Evolutionary conservation across 768 basidiomycete genomes (phyloP).

Genomic region (Serendipita sp.): DNA sequence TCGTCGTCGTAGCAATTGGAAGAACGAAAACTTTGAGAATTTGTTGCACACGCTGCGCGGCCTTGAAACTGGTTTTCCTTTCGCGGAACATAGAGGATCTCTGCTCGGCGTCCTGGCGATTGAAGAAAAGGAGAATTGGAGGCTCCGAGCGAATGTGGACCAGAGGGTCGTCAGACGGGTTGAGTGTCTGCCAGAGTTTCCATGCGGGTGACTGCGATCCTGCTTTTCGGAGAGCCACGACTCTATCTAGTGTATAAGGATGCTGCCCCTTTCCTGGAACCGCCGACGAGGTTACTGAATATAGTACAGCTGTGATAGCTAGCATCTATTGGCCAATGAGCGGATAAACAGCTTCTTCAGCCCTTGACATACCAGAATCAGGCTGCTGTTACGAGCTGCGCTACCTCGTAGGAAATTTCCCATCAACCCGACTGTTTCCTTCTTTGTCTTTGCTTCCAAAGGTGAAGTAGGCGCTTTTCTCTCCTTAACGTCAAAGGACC

Average conservation of each 20-base stretch:
- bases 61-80: conserved; percentile 17
- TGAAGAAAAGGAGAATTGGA: conserved; percentile 60
- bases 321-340: not conserved
- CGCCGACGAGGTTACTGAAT: not conserved
- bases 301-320: not conserved
- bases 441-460: conserved; percentile 21
- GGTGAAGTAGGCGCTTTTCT: not conserved
- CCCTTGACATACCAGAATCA: not conserved
- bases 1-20: conserved; percentile 67
- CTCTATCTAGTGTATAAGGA: not conserved
- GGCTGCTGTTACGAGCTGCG: not conserved
- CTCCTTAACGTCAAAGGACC: conserved; percentile 22
- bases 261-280: not conserved
- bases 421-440: conserved; percentile 65
- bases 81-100: conserved; percentile 14
- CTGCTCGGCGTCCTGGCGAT: conserved; percentile 22
- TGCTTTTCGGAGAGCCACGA: not conserved
- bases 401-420: conserved; percentile 9
- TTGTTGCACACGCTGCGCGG: not conserved
- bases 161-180: conserved; percentile 44
- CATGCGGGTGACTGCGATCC: conserved; percentile 33
- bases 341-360: not conserved
- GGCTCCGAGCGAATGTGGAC: conserved; percentile 67
- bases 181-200: conserved; percentile 62
- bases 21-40: conserved; percentile 62